Base-by-base conservation (phyloP, 306 rosid genomes). In the Castanospermum australe region DNA sequence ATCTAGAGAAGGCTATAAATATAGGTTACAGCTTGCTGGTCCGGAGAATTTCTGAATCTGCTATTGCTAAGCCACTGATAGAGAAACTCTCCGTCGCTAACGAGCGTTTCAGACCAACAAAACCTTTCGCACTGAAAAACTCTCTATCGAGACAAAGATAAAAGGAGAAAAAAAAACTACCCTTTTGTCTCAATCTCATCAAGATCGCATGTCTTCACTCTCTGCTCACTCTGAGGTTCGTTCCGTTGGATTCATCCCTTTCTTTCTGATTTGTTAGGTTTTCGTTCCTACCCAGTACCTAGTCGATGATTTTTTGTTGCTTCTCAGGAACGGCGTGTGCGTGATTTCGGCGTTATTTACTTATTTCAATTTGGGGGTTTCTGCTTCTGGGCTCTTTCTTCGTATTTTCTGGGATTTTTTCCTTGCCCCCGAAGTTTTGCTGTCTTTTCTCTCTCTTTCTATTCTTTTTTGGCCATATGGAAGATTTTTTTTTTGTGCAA, bases 1-100 rank as follows among this genome's bases (percentile, higher is more conserved):
- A 82, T 90, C 97, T 81, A 73, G 92, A 90, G 90, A 89, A 87
- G 93, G 86, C 75, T 90, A 92, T 92, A 92, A 90, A 90, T 87
- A 89, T 6, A 51, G 33, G 17, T 38, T 24, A 28, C 75, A 60
- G 30, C 4, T 62, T n/a, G 41, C 32, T 0, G 12, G 22, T 0
- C 1, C 4, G 2, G 1, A 57, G 77, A 35, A 67, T 85, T 81
- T 71, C 24, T 80, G 84, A 76, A 80, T 54, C 68, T 55, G 44
- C 63, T 59, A 2, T 59, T 9, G 6, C 61, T 24, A 17, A 48
- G 5, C 6, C 1, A 54, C 2, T 0, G 36, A 1, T 0, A 63
- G 17, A 45, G 2, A 3, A 21, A 76, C 52, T 0, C 48, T 2
- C 2, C 4, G 44, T 15, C 5, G 4, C 20, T 35, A 33, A 33